These are phyloP conservation scores for Annona squamosa DNA, from an alignment of 164 flowering plant genomes.

Conservation along the genomic window DNA sequence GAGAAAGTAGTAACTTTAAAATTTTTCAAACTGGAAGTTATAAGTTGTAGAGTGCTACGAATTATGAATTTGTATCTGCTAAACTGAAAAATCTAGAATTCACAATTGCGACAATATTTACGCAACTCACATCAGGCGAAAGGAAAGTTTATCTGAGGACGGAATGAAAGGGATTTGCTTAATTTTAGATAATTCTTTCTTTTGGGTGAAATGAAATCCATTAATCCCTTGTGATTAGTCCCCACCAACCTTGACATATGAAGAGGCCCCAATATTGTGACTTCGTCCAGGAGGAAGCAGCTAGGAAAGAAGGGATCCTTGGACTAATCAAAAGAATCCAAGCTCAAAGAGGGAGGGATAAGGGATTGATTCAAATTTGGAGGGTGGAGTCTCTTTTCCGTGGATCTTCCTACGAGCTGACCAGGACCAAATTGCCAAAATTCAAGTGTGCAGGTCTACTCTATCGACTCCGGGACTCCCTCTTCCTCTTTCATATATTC, in stretches of 20 bases:
- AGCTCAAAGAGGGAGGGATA: neutral
- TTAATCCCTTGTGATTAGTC: too few relatives aligned
- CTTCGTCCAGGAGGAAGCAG: neutral
- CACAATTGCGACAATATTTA: too few relatives aligned
- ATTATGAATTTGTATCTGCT: too few relatives aligned
- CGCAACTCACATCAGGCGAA: too few relatives aligned
- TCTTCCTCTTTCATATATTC: neutral
- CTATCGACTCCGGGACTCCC: neutral
- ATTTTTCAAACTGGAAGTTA: too few relatives aligned
- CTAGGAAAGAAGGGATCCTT: slow-evolving; percentile 4
- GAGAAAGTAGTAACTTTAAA: too few relatives aligned
- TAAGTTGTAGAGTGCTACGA: too few relatives aligned
- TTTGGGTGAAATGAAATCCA: neutral
- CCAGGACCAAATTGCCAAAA: neutral
- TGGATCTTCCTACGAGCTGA: neutral
- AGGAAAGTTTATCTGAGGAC: neutral
- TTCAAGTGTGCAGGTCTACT: neutral
- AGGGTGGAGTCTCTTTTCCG: neutral
- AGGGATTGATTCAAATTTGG: neutral
- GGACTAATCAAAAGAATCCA: neutral
- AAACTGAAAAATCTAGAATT: too few relatives aligned
- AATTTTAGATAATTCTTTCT: neutral
- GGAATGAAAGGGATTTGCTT: neutral
- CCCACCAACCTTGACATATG: neutral
- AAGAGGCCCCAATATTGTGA: neutral